phyloP scores from a whole-genome alignment of 2,329 filamentous ascomycete species.

The Lithohypha guttulata region DNA sequence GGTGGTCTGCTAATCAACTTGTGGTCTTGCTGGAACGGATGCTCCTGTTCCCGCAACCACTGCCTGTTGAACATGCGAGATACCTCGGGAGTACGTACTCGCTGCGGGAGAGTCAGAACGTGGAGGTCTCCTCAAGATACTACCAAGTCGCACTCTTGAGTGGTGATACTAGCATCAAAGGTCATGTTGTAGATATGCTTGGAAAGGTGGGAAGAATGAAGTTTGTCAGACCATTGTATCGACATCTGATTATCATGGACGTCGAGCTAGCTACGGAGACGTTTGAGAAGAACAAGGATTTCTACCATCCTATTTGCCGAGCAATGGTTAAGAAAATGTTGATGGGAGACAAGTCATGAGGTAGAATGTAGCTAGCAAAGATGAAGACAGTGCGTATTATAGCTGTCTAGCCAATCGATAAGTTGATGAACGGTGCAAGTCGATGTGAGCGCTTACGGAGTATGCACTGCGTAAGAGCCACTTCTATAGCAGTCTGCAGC shows the following conservation, averaged over 20 bases:
- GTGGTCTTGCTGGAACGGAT: slow-evolving; percentile 81
- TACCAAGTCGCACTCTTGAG: slow-evolving; percentile 68
- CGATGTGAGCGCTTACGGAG: no score
- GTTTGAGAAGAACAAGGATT: slow-evolving; percentile 77
- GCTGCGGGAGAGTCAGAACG: slow-evolving; percentile 65
- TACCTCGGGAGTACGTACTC: slow-evolving; percentile 66
- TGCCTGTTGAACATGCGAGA: slow-evolving; percentile 56
- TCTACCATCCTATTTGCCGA: slow-evolving; percentile 91
- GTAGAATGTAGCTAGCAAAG: no score
- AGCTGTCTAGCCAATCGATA: no score
- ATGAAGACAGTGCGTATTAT: no score
- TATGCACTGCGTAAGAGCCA: no score
- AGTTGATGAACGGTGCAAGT: no score
- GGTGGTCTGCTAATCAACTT: slow-evolving; percentile 75
- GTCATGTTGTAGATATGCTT: slow-evolving; percentile 62
- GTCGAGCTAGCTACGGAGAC: slow-evolving; percentile 64
- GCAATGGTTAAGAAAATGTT: slow-evolving; percentile 81
- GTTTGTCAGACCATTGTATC: slow-evolving; percentile 75
- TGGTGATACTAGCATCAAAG: slow-evolving; percentile 57
- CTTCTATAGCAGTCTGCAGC: no score
- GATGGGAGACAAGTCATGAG: slow-evolving; percentile 30
- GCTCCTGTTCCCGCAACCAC: slow-evolving; percentile 53
- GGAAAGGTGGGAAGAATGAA: slow-evolving; percentile 89
- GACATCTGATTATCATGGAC: slow-evolving; percentile 64
- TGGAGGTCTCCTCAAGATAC: slow-evolving; percentile 74